Evolutionary conservation across 306 rosid species (phyloP), one percentile per base, ranked within the genome.

Genomic region (Gillenia trifoliata): DNA sequence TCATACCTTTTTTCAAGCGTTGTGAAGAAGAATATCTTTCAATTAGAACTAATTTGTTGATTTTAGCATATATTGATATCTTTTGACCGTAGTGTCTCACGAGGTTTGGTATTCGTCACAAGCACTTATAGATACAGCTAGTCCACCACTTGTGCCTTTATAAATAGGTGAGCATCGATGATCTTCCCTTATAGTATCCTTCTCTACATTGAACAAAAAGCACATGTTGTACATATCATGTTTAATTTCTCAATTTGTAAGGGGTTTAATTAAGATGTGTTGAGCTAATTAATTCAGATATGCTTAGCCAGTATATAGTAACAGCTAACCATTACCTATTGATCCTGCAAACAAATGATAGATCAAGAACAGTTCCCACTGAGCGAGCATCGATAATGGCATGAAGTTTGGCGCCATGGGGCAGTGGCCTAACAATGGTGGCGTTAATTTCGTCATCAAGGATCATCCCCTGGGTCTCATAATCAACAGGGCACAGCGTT

Each of bases 301-400:
- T 5, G 19, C n/a, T n/a, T 47, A 13, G 54, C 17, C 13, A 70
- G 11, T 5, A 31, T 4, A 17, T 8, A 34, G 17, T 36, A 30
- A 16, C 11, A 10, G 12, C 4, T 20, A 61, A 49, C 38, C 38
- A 75, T 61, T 12, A 89, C 93, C 86, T 67, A 83, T 83, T 81
- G 73, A 87, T 81, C 61, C 85, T 83, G 77, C 87, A 89, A 67
- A 89, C 60, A 15, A 82, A 86, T 22, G 90, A 87, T 25, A 87
- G 71, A 75, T 87, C 94, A 76, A 89, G 94, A 36, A 84, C 28
- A 2, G 91, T 89, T 6, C n/a, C 91, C 94, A 66, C 92, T 83
- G 79, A 75, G n/a, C 92, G 82, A 0, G 94, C 82, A 69, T 89
- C 94, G 8, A 87, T 16, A 38, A 87, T 67, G 69, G 95, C 92